Evolutionary conservation across 768 basidiomycete species (phyloP).

Genomic region (Pholiota microspora): DNA sequence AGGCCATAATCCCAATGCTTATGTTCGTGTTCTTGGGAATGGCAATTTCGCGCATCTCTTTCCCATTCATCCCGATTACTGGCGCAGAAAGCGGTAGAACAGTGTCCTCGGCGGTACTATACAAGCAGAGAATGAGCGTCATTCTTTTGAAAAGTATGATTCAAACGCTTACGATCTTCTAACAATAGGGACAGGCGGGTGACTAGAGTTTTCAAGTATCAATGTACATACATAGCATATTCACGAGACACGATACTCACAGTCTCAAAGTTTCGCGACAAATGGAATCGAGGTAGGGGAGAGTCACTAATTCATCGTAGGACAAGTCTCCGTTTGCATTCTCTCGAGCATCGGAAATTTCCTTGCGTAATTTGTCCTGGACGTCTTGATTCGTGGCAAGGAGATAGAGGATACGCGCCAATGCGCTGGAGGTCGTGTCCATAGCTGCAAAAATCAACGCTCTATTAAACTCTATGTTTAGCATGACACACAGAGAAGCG

Average conservation of each 20-base stretch:
- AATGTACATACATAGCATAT: too few relatives aligned
- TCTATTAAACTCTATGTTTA: conserved; percentile 5
- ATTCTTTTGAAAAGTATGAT: background rate
- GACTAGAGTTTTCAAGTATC: background rate
- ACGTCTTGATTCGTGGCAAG: conserved; percentile 18
- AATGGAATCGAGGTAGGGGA: conserved; percentile 35
- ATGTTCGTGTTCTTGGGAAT: conserved; percentile 41
- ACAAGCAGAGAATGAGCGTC: background rate
- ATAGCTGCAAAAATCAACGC: conserved; percentile 24
- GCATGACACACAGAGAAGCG: background rate
- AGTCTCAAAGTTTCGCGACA: conserved; percentile 35
- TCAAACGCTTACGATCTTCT: background rate
- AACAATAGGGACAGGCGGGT: background rate
- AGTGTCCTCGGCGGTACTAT: conserved; percentile 28
- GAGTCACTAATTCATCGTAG: conserved; percentile 33
- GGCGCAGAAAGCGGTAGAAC: conserved; percentile 42
- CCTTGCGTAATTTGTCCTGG: conserved; percentile 21
- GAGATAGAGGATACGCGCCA: conserved; percentile 18
- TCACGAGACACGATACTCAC: conserved; percentile 17
- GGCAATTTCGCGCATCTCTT: conserved; percentile 31
- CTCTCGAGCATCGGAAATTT: conserved; percentile 21
- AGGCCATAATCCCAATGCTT: conserved; percentile 32
- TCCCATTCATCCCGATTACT: conserved; percentile 35
- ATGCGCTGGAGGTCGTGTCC: conserved; percentile 23
- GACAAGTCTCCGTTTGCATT: conserved; percentile 25